A percentile compares a stretch with the other conserved stretches of the same genome.
Evolutionary conservation across 139 green algal genomes (phyloP).

Genomic region (Tetratostichococcus sp.): DNA sequence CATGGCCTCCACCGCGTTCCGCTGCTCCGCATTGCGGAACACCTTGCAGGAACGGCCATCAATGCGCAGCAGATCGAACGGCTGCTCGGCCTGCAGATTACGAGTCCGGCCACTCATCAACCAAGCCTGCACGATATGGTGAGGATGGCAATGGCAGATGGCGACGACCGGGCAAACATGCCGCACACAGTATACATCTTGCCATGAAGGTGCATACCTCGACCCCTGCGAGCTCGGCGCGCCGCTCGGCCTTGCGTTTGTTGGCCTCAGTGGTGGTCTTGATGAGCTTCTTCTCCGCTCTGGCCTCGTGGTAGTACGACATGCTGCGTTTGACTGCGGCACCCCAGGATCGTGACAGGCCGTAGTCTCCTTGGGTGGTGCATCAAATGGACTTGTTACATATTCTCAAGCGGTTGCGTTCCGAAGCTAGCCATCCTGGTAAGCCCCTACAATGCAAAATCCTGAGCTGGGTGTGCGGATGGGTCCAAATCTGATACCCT

Average conservation of each 20-base stretch:
- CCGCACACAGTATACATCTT: too few relatives aligned
- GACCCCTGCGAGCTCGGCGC: conserved; percentile 29
- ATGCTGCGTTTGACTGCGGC: too few relatives aligned
- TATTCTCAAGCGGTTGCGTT: too few relatives aligned
- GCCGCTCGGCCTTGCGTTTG: conserved; percentile 37
- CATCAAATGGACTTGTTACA: too few relatives aligned
- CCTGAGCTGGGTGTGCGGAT: too few relatives aligned
- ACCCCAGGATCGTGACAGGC: too few relatives aligned
- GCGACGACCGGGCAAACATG: too few relatives aligned
- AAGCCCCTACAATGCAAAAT: too few relatives aligned
- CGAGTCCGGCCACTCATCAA: neutral
- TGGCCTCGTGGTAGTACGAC: conserved; percentile 60
- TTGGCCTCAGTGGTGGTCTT: conserved; percentile 50
- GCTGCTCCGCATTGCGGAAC: conserved; percentile 38
- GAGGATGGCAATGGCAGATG: neutral
- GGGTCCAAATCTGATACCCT: too few relatives aligned
- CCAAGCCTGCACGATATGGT: neutral
- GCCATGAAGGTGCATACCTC: too few relatives aligned
- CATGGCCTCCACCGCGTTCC: conserved; percentile 37
- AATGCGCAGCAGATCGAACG: conserved; percentile 55
- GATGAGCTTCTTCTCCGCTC: conserved; percentile 35
- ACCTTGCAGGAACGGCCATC: conserved; percentile 53
- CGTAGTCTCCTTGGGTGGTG: too few relatives aligned
- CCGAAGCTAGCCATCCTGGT: too few relatives aligned
- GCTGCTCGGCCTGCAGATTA: conserved; percentile 33